Evolutionary conservation across 345 rosid genomes (phyloP), one percentile per base, ranked within the genome.

Genomic region (Lagerstroemia speciosa): DNA sequence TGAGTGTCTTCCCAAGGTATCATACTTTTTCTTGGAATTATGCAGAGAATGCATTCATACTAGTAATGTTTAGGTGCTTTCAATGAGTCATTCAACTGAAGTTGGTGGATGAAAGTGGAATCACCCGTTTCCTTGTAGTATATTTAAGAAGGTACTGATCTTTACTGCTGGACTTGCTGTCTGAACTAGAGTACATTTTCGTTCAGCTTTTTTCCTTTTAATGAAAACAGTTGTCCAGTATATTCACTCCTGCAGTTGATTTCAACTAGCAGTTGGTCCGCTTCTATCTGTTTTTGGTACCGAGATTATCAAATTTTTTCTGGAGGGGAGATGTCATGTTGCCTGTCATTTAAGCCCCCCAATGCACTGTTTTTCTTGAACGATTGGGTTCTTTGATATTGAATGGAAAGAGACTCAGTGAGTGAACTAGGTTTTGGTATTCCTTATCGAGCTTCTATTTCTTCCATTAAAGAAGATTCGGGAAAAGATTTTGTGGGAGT

Each of bases 1-100:
- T 52, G 81, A 94, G 74, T 92, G 99, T 77, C 79, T 87, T 48
- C 99, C 99, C 0, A 92, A 86, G 99, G 99, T 91, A 94, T 66
- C 67, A 55, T 58, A 10, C 55, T 36, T 7, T 20, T 19, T 19
- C 55, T 48, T 6, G 7, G 55, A 17, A 22, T 48, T 19, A 48
- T 48, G 55, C 26, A 17, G 55, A 48, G 19, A 5, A 20, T 19
- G 20, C 26, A 48, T 19, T 48, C 55, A 48, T 9, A 19, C 55
- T 3, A 12, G 55, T 19, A 22, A 22, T 19, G n/a, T 48, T 48
- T 41, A 41, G 46, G 46, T 14, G 55, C 26, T 48, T 48, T 19
- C 2, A 24, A 48, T 48, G 55, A 22, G 55, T 48, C 6, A 38
- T 38, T 38, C 43, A 14, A n/a, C n/a, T n/a, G n/a, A 9, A 41